Conservation (phyloP, 495 filamentous ascomycete genomes). For the Xylaria curta region DNA sequence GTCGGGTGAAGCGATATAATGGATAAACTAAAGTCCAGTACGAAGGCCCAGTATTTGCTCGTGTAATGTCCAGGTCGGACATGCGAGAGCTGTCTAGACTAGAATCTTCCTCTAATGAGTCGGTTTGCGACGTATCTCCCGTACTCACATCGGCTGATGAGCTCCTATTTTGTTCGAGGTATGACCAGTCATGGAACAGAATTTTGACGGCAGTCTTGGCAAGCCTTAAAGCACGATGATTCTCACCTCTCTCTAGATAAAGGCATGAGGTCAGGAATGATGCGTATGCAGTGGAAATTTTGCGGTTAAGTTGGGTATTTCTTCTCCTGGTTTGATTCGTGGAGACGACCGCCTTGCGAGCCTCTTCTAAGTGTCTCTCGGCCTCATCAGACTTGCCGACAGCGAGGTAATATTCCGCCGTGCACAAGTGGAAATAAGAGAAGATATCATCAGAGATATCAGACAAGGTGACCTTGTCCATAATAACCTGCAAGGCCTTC, state of each 20-base stretch:
- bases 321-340: constrained; percentile 28
- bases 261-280: constrained; percentile 67
- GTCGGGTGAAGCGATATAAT: constrained; percentile 70
- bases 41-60: constrained; percentile 59
- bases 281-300: constrained; percentile 56
- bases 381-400: constrained; percentile 70
- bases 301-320: constrained; percentile 40
- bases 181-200: constrained; percentile 73
- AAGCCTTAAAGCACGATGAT: constrained; percentile 68
- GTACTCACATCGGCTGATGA: constrained; percentile 34
- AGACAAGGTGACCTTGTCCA: constrained; percentile 39
- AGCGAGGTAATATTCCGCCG: constrained; percentile 74
- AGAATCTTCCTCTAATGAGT: constrained; percentile 41
- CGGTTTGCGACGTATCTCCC: constrained; percentile 44
- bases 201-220: constrained; percentile 70
- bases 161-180: constrained; percentile 58
- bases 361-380: constrained; percentile 45
- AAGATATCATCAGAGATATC: constrained; percentile 40
- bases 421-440: constrained; percentile 69
- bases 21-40: constrained; percentile 83
- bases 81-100: constrained; percentile 37
- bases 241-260: constrained; percentile 66
- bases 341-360: constrained; percentile 36
- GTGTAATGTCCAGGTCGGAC: constrained; percentile 25
- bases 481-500: constrained; percentile 65